Conservation (phyloP, 768 basidiomycete genomes). For the Grammothele lineata region DNA sequence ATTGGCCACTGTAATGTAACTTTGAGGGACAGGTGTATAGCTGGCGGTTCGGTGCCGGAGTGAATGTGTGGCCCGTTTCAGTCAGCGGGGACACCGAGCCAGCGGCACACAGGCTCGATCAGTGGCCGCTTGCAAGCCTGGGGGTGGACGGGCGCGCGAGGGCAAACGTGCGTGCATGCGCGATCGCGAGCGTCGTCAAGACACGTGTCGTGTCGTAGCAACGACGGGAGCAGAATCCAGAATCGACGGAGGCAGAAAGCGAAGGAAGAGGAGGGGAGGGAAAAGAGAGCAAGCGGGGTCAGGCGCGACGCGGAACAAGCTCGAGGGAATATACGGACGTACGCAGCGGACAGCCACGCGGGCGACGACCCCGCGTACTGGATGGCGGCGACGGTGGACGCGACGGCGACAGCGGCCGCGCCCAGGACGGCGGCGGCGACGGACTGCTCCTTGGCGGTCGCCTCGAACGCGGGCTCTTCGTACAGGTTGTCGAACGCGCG, state of each 20-base stretch:
- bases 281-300: too few relatives aligned
- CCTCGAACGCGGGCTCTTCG: slow-evolving; percentile 16
- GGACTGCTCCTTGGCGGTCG: slow-evolving; percentile 8
- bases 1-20: too few relatives aligned
- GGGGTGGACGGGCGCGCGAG: not conserved
- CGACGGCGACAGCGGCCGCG: slow-evolving; percentile 14
- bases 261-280: too few relatives aligned
- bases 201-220: too few relatives aligned
- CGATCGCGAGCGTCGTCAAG: too few relatives aligned
- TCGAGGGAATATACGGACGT: slow-evolving; percentile 9
- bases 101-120: not conserved
- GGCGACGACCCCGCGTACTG: slow-evolving; percentile 7
- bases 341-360: slow-evolving; percentile 13
- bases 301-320: slow-evolving; percentile 1
- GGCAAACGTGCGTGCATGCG: not conserved
- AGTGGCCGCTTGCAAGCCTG: slow-evolving; percentile 8
- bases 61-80: too few relatives aligned
- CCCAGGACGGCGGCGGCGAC: slow-evolving; percentile 11
- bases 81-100: slow-evolving; percentile 1
- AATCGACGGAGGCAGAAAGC: too few relatives aligned
- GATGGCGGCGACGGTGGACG: slow-evolving; percentile 13
- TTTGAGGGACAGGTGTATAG: too few relatives aligned
- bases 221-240: not conserved
- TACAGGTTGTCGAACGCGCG: slow-evolving; percentile 13
- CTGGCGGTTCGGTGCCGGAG: too few relatives aligned